These are phyloP conservation scores for Malassezia slooffiae DNA, from an alignment of 1,284 basidiomycete species.

Conservation along the genomic window DNA sequence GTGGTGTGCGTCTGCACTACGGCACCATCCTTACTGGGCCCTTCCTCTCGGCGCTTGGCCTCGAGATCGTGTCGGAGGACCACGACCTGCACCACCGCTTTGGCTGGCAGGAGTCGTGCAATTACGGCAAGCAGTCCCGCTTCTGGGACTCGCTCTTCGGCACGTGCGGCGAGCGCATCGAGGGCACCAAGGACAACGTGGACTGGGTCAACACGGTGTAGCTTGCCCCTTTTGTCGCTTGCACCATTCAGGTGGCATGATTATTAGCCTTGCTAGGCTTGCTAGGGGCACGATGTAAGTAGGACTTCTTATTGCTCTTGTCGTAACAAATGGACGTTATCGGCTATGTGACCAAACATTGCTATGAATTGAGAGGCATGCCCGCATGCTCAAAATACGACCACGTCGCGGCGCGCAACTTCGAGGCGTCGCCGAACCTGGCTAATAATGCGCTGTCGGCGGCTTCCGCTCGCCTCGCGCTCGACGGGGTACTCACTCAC, in stretches of 20 bases:
- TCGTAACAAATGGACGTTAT: no score
- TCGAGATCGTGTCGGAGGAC: slow-evolving; percentile 39
- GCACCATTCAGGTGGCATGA: no score
- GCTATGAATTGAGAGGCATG: no score
- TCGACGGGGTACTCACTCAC: slow-evolving; percentile 40
- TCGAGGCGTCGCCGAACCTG: slow-evolving; percentile 37
- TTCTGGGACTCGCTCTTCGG: slow-evolving; percentile 42
- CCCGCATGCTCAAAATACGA: slow-evolving; percentile 21
- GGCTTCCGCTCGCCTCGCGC: slow-evolving; percentile 24
- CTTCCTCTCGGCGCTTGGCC: slow-evolving; percentile 19
- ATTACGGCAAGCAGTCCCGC: slow-evolving; percentile 42
- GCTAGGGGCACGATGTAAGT: no score
- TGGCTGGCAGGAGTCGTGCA: slow-evolving; percentile 30
- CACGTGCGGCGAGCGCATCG: slow-evolving; percentile 30
- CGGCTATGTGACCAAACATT: neutral
- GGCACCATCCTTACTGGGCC: slow-evolving; percentile 26
- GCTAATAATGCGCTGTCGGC: slow-evolving; percentile 30
- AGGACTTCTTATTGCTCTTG: no score
- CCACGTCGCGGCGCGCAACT: slow-evolving; percentile 36
- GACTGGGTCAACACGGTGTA: no score
- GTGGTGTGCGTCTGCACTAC: slow-evolving; percentile 32
- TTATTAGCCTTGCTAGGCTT: no score
- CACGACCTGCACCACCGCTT: slow-evolving; percentile 45
- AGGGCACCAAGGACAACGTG: slow-evolving; percentile 17
- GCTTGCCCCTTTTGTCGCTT: no score